A percentile compares a stretch with the other conserved stretches of the same genome.
These are phyloP conservation scores for Mycena floridula DNA, from an alignment of 768 basidiomycete species.

Conservation along the genomic window DNA sequence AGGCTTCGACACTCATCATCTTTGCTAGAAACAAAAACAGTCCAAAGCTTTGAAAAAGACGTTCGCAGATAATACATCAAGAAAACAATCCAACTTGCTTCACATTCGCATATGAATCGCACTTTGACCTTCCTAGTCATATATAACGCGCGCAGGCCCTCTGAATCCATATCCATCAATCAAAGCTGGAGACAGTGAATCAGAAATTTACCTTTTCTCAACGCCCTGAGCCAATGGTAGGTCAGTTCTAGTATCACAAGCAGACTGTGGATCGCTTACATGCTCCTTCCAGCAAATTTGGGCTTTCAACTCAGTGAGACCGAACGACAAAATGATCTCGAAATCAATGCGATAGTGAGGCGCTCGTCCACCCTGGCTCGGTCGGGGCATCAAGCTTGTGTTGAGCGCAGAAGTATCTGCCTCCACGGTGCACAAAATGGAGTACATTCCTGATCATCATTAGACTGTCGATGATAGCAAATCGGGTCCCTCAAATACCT, in stretches of 20 bases:
- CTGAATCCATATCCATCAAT: no score
- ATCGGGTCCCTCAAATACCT: slow-evolving; percentile 6
- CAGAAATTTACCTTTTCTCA: slow-evolving; percentile 21
- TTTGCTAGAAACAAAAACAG: no score
- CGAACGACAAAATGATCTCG: slow-evolving; percentile 43
- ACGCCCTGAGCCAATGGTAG: slow-evolving; percentile 24
- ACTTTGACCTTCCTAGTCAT: no score
- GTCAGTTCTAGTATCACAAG: slow-evolving; percentile 27
- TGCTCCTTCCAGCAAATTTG: slow-evolving; percentile 46
- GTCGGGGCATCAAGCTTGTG: neutral
- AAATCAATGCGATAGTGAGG: slow-evolving; percentile 26
- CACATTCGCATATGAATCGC: no score
- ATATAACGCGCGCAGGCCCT: no score
- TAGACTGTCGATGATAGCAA: neutral
- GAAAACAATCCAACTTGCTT: no score
- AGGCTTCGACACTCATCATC: no score
- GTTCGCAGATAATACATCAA: no score
- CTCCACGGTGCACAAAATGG: slow-evolving; percentile 16
- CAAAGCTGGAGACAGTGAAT: no score
- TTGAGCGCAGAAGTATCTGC: slow-evolving; percentile 16
- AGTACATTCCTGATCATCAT: slow-evolving; percentile 10
- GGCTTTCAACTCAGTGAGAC: slow-evolving; percentile 46
- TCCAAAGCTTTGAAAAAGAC: no score
- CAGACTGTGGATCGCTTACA: slow-evolving; percentile 27
- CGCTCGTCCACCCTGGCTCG: neutral